Base-by-base conservation (phyloP, 1,139 yeast genomes). In the Saccharomyces hybrid region DNA sequence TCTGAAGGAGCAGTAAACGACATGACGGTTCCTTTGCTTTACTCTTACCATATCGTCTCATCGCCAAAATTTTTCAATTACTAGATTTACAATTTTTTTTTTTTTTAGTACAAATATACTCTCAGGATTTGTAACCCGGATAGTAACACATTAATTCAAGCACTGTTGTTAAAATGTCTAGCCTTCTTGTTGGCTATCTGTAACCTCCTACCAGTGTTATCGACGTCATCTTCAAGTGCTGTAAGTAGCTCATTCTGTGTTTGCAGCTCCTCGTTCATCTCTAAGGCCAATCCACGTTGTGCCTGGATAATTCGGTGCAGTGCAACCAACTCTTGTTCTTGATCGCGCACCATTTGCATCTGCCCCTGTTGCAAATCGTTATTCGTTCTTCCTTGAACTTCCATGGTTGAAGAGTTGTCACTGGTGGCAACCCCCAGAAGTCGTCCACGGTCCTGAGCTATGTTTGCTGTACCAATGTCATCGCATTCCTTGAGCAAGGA, bases 181-280 rank as follows among this genome's bases (percentile, higher is more conserved):
- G 87, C 83, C 56, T 81, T 77, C 47, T 78, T 74, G 56, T 85
- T 77, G 0, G 97, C 97, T 50, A 71, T 72, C 54, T 78, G 79
- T 57, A 90, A 70, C 63, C 84, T 86, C 4, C 68, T 78, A 1
- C 79, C 71, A 30, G 95, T 82, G 2, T 73, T 70, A 52, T 86
- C 91, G 2, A 87, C 84, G 49, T 83, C 84, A 4, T 75, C 75
- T 55, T 82, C 83, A 51, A 90, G 75, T 47, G 80, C 80, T 57
- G 84, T 89, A 55, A 90, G 74, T 57, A 89, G 59, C 57, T 83
- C 86, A 66, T 88, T 89, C 64, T 90, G 97, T 56, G 83, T 80
- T 48, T 75, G 79, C 32, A 90, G 77, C 69, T 90, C 97, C 52
- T 80, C 82, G 62, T 87, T 82, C 61, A 90, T 89, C 0, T 85